Percentiles rank a stretch among this genome's conserved stretches.
These are phyloP conservation scores for Ophiosphaerella herpotricha DNA, from an alignment of 2,329 filamentous ascomycete genomes.

Conservation along the genomic window DNA sequence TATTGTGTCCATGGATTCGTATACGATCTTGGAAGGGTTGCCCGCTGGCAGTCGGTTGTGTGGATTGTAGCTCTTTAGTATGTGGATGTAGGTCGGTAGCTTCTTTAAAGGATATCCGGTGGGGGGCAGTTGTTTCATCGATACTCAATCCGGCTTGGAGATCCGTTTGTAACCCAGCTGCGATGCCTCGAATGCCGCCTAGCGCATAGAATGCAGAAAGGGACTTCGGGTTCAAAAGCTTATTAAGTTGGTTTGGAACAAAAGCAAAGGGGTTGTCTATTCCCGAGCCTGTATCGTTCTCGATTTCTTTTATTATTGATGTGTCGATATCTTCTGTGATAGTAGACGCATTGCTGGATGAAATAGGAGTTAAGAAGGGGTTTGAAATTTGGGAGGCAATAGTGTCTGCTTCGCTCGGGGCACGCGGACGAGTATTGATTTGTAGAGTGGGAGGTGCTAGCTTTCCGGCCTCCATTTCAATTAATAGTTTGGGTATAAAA, in stretches of 20 bases:
- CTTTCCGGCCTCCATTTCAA: constrained; percentile 28
- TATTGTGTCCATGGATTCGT: constrained; percentile 64
- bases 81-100: constrained; percentile 48
- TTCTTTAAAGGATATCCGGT: constrained; percentile 55
- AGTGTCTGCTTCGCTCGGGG: constrained; percentile 30
- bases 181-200: constrained; percentile 60
- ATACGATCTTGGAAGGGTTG: constrained; percentile 59
- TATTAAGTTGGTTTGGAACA: constrained; percentile 58
- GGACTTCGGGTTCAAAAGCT: constrained; percentile 58
- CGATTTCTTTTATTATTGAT: constrained; percentile 29
- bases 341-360: constrained; percentile 28
- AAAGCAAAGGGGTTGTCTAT: constrained; percentile 57
- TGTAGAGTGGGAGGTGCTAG: constrained; percentile 33
- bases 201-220: constrained; percentile 56
- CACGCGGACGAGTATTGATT: constrained; percentile 31
- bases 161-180: constrained; percentile 57
- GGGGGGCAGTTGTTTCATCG: constrained; percentile 56
- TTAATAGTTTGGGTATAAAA: neutral
- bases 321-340: constrained; percentile 37
- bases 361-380: constrained; percentile 29
- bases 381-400: constrained; percentile 30
- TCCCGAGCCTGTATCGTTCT: constrained; percentile 31
- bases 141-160: constrained; percentile 54
- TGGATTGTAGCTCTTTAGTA: constrained; percentile 23
- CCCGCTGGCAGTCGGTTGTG: constrained; percentile 18